Evolutionary conservation across 306 rosid species (phyloP).

Genomic region (Rosa lucieae): DNA sequence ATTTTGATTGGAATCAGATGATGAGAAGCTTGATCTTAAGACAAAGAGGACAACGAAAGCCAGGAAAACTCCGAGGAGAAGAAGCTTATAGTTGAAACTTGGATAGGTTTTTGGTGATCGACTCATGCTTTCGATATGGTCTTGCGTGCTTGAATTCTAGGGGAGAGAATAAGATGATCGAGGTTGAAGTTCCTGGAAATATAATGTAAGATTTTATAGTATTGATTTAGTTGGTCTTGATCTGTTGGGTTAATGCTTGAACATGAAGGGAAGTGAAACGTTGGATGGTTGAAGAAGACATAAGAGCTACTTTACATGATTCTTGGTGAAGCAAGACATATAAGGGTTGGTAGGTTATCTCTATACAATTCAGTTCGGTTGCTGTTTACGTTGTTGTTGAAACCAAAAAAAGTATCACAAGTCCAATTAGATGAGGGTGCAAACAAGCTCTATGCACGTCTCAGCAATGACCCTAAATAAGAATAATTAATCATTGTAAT

Average conservation of each 20-base stretch:
- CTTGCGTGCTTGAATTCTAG: background rate
- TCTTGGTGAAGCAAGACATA: conserved; percentile 48
- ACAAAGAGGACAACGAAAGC: conserved; percentile 51
- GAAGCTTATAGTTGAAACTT: conserved; percentile 52
- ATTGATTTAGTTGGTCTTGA: background rate
- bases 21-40: conserved; percentile 47
- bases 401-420: too few species aligned
- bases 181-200: background rate
- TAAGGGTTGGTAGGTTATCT: conserved; percentile 24
- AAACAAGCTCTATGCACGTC: too few species aligned
- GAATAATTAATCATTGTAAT: too few species aligned
- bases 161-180: background rate
- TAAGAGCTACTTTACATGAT: conserved; percentile 32
- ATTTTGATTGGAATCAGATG: conserved; percentile 26
- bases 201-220: conserved; percentile 9
- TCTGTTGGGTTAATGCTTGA: conserved; percentile 41
- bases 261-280: conserved; percentile 39
- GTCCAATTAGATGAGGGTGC: too few species aligned
- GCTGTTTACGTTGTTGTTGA: background rate
- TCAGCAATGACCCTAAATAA: too few species aligned
- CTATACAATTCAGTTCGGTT: conserved; percentile 33
- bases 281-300: conserved; percentile 45
- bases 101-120: conserved; percentile 54
- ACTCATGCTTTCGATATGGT: conserved; percentile 38
- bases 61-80: conserved; percentile 43